phyloP scores from a whole-genome alignment of 192 early-diverging fungal genomes.

The Dimargaris verticillata region DNA sequence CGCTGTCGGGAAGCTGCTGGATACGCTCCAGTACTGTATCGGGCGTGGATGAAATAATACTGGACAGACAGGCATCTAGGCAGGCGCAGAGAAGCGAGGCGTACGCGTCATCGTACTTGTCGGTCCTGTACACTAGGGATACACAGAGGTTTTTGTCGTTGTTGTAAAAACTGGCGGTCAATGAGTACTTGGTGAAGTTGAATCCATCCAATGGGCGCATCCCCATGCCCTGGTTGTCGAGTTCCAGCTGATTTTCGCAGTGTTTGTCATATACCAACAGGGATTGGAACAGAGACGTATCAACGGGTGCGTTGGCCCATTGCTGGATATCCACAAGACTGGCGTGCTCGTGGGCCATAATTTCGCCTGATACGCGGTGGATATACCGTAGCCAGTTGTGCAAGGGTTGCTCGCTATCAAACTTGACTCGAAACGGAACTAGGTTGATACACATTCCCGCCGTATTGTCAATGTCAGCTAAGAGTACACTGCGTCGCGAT shows the following conservation, averaged over 20 bases:
- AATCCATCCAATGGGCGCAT: background rate
- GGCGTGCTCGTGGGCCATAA: background rate
- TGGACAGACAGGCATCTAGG: too few species aligned
- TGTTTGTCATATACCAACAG: background rate
- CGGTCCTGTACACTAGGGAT: too few species aligned
- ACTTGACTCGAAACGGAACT: background rate
- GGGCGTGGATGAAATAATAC: too few species aligned
- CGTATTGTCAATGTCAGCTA: background rate
- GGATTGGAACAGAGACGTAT: background rate
- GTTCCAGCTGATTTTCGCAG: background rate
- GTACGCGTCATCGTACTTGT: too few species aligned
- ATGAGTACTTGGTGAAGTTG: background rate
- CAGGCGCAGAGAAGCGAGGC: too few species aligned
- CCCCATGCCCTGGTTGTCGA: background rate
- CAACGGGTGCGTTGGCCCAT: background rate
- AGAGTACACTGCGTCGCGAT: background rate
- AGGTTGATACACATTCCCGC: background rate
- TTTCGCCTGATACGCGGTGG: background rate
- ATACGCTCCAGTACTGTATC: too few species aligned
- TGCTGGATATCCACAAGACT: conserved; percentile 6
- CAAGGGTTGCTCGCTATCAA: background rate
- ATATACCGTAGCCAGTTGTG: background rate
- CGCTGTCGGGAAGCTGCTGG: too few species aligned
- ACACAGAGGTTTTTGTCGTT: background rate
- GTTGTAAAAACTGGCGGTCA: background rate